These are phyloP conservation scores for Talaromyces funiculosus DNA, from an alignment of 2,329 filamentous ascomycete genomes.

Conservation along the genomic window DNA sequence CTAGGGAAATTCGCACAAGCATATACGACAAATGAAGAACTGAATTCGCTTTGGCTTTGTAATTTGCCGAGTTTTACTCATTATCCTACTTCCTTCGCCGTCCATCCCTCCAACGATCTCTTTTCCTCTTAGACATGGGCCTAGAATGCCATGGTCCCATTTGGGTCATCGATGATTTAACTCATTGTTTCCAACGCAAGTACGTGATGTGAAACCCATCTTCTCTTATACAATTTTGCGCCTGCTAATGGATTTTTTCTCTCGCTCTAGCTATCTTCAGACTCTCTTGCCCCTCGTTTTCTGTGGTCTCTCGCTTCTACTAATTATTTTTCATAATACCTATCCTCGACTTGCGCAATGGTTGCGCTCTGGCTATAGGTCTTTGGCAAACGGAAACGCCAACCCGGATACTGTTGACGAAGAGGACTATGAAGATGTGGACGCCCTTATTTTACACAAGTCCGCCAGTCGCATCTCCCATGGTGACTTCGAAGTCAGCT, in stretches of 20 bases:
- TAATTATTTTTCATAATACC: slow-evolving; percentile 56
- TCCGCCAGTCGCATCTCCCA: slow-evolving; percentile 47
- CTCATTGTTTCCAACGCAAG: slow-evolving; percentile 55
- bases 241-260: slow-evolving; percentile 17
- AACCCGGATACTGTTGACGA: slow-evolving; percentile 41
- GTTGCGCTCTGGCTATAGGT: slow-evolving; percentile 54
- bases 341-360: slow-evolving; percentile 50
- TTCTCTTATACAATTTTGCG: not conserved
- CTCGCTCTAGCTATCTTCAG: slow-evolving; percentile 63
- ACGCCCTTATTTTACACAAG: slow-evolving; percentile 50
- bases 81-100: not conserved
- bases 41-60: not conserved
- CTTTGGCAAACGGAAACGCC: slow-evolving; percentile 27
- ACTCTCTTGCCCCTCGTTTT: slow-evolving; percentile 71
- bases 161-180: slow-evolving; percentile 59
- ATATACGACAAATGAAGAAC: slow-evolving; percentile 6
- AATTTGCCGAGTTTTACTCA: not conserved
- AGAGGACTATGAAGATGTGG: slow-evolving; percentile 52
- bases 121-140: slow-evolving; percentile 40
- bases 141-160: slow-evolving; percentile 53
- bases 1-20: not conserved
- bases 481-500: slow-evolving; percentile 59
- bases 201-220: slow-evolving; percentile 27
- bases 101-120: not conserved
- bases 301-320: slow-evolving; percentile 63